Evolutionary conservation across 2,329 filamentous ascomycete genomes (phyloP), one percentile per base, ranked within the genome.

Genomic region (Teratosphaeria destructans): DNA sequence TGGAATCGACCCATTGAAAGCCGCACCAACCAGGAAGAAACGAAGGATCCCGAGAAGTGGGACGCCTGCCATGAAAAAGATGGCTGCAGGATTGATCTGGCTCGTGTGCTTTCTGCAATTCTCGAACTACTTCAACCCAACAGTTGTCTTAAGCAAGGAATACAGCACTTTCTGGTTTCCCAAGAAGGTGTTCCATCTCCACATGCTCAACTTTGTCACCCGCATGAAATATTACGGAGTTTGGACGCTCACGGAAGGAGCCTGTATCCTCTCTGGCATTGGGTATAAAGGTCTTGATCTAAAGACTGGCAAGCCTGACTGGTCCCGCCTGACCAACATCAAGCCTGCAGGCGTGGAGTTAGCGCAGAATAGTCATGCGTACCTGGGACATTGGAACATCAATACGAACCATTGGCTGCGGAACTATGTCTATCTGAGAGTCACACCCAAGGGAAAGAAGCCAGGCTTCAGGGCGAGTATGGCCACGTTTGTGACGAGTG

Each of bases 321-420:
- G 94, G 89, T 86, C 96, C 70, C 85, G 93, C 32, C 78, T 97
- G 19, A 87, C 90, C 67, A 99, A 99, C 70, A 90, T 99, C 66
- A 85, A 89, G 65, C 88, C 94, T 0, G 87, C 85, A 81, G 85
- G 83, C 2, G 89, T 99, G 32, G 94, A 99, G 76, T 81, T 85
- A 0, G 94, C 93, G 0, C 92, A 96, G 75, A 99, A 97, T 72
- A 89, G 89, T n/a, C 86, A 93, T 58, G 91, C 85, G 1, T 97
- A 94, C 68, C 81, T 99, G 3, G 93, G 87, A 55, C 88, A 85
- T 69, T 99, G 94, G 94, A 99, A 99, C 74, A 96, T 96, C 78
- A 97, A 97, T 75, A 99, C 94, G 12, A 99, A 96, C 73, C 85
- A 90, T 69, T 99, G 94, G 94, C 78, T 99, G 62, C 85, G 92